Evolutionary conservation across 2,329 filamentous ascomycete genomes (phyloP).

Genomic region (Neocucurbitaria cava): DNA sequence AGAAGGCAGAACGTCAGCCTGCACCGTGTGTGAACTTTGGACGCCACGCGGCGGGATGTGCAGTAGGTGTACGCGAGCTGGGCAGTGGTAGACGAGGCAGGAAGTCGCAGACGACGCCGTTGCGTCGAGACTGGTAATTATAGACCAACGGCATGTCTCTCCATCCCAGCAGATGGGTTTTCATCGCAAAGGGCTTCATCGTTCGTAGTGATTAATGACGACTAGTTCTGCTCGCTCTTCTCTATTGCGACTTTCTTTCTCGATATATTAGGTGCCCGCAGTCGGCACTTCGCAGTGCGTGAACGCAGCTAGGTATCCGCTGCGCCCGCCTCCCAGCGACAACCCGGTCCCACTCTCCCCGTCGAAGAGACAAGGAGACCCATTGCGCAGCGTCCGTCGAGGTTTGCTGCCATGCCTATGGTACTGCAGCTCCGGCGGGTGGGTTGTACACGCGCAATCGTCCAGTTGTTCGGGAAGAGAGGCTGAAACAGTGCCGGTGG

Average conservation of each 20-base stretch:
- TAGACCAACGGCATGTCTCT: slow-evolving; percentile 1
- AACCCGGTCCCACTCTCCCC: background rate
- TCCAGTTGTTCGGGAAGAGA: background rate
- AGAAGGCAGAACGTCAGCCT: slow-evolving; percentile 13
- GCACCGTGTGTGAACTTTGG: slow-evolving; percentile 7
- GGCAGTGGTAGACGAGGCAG: slow-evolving; percentile 14
- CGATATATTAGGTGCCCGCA: no score
- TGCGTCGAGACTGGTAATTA: slow-evolving; percentile 5
- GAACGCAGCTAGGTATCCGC: background rate
- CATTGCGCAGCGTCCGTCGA: background rate
- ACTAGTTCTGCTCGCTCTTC: background rate
- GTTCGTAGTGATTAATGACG: background rate
- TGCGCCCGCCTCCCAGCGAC: background rate
- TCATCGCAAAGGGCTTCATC: no score
- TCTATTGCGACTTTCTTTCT: background rate
- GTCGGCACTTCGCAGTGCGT: background rate
- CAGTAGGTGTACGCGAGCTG: slow-evolving; percentile 13
- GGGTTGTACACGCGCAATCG: background rate
- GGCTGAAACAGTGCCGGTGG: background rate
- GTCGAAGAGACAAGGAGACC: background rate
- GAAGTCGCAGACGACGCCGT: slow-evolving; percentile 14
- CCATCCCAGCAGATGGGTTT: background rate
- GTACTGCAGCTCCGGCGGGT: background rate
- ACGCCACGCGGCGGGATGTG: slow-evolving; percentile 1
- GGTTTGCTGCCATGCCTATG: background rate